Conservation (phyloP, 2,329 filamentous ascomycete genomes). For the Trichoderma guizhouense region DNA sequence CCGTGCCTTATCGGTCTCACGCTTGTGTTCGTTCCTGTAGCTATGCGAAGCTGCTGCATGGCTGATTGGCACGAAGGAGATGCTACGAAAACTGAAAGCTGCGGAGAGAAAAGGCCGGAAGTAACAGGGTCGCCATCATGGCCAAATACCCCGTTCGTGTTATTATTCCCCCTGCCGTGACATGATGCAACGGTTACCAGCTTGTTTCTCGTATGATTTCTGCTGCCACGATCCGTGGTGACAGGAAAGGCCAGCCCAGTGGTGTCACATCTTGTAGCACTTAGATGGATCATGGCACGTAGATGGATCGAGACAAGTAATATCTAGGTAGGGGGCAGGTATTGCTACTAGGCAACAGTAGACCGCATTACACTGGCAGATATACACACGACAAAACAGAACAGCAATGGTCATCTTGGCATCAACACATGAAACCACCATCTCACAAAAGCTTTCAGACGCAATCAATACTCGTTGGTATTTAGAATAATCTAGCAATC, state of each 20-base stretch:
- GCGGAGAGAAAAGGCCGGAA: background rate
- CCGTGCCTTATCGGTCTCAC: background rate
- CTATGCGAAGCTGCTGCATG: background rate
- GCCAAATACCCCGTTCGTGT: background rate
- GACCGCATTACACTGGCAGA: too few species aligned
- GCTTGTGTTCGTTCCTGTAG: background rate
- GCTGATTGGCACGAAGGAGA: background rate
- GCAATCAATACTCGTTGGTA: background rate
- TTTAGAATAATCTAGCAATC: background rate
- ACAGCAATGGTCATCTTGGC: too few species aligned
- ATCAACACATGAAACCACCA: background rate
- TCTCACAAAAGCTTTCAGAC: background rate
- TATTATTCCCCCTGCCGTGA: background rate
- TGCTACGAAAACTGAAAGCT: background rate
- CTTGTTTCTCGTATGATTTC: background rate
- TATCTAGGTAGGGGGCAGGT: background rate
- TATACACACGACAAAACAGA: too few species aligned
- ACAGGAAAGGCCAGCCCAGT: background rate
- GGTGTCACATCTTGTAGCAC: background rate
- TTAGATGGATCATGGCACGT: background rate
- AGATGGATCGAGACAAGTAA: background rate
- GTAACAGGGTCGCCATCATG: background rate
- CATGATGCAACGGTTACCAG: background rate
- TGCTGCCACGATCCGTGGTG: background rate
- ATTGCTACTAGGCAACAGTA: background rate